Evolutionary conservation across 371 early-diverging fungal species (phyloP).

Genomic region (Rhizopus stolonifer): DNA sequence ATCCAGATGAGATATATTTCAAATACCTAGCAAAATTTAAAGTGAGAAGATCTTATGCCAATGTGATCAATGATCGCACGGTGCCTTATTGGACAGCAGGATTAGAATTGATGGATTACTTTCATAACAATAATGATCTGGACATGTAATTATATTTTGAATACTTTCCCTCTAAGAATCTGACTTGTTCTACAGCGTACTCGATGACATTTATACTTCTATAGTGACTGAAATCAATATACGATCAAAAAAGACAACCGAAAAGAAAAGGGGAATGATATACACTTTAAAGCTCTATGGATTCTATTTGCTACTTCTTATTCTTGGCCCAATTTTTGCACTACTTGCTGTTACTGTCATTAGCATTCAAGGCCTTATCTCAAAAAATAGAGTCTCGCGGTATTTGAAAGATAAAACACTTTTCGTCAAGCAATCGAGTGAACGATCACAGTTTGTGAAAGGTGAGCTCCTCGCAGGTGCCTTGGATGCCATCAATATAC

Average conservation of each 20-base stretch:
- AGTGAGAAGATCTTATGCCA: conserved; percentile 65
- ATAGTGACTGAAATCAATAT: too few relatives aligned
- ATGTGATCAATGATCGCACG: conserved; percentile 66
- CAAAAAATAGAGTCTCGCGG: conserved; percentile 26
- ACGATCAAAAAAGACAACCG: neutral
- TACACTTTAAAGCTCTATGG: neutral
- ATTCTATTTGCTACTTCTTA: too few relatives aligned
- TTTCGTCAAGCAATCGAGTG: neutral
- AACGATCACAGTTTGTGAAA: conserved; percentile 1
- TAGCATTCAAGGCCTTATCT: conserved; percentile 29
- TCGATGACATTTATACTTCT: conserved; percentile 18
- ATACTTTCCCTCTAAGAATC: too few relatives aligned
- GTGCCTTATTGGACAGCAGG: conserved; percentile 73
- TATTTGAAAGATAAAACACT: neutral
- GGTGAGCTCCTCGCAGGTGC: conserved; percentile 16
- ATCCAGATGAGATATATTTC: conserved; percentile 41
- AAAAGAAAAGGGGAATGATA: neutral
- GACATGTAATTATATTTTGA: conserved; percentile 45
- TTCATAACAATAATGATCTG: conserved; percentile 39
- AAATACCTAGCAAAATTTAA: conserved; percentile 38
- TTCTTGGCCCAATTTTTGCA: too few relatives aligned
- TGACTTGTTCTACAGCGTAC: neutral
- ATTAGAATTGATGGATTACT: conserved; percentile 54
- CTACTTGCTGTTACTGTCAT: conserved; percentile 18
- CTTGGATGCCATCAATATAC: conserved; percentile 19